Evolutionary conservation across 129 eudicot genomes (phyloP).

Genomic region (Lonicera japonica): DNA sequence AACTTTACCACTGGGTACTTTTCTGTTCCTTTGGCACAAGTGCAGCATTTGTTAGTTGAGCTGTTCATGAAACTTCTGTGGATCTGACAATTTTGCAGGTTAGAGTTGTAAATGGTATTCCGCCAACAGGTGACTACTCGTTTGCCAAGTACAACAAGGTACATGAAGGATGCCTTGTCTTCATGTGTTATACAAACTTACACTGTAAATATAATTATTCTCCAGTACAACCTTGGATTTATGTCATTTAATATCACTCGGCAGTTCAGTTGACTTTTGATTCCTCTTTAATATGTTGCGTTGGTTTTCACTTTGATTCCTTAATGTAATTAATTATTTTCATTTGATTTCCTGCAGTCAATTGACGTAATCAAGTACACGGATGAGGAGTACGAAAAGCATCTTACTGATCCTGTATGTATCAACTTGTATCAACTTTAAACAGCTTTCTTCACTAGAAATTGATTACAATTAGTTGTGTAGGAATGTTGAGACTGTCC

Average conservation of each 20-base stretch:
- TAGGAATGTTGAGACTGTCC: neutral
- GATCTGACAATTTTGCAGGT: conserved; percentile 40
- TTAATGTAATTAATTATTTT: neutral
- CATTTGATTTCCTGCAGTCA: conserved; percentile 46
- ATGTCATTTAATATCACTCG: neutral
- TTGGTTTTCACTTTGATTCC: conserved; percentile 7
- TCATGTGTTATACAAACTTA: conserved; percentile 1
- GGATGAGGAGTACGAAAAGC: conserved; percentile 86
- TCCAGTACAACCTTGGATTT: neutral
- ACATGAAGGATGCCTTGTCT: conserved; percentile 8
- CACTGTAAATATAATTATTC: neutral
- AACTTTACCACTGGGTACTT: conserved; percentile 95
- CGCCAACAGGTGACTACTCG: conserved; percentile 92
- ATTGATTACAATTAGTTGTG: conserved; percentile 1
- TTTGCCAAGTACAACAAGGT: conserved; percentile 98
- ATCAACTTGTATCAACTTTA: conserved; percentile 20
- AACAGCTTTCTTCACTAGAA: too few species aligned
- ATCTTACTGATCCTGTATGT: conserved; percentile 80
- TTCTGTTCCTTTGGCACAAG: conserved; percentile 7
- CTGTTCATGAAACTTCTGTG: conserved; percentile 2
- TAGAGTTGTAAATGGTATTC: conserved; percentile 90
- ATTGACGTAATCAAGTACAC: conserved; percentile 87
- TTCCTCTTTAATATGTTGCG: conserved; percentile 4
- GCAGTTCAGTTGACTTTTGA: conserved; percentile 1
- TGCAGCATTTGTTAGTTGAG: conserved; percentile 7